Base-by-base conservation (phyloP, 495 filamentous ascomycete genomes). In the Tuber microsphaerosporum region DNA sequence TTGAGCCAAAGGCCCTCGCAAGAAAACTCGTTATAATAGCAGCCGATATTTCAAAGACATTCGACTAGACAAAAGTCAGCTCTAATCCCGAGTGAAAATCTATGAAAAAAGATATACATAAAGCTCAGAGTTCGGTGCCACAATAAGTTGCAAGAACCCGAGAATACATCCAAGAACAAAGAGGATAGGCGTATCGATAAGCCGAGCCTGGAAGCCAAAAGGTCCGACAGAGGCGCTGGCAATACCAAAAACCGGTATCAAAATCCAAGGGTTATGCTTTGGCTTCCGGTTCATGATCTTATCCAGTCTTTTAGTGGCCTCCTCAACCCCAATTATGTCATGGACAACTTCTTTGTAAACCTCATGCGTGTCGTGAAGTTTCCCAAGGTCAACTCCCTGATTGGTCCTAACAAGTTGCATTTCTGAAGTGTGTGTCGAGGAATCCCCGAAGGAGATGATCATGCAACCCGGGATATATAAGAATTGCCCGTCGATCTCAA, bases 301-400 rank as follows among this genome's bases (percentile, higher is more conserved):
- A 65, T 93, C 87, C 17, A 97, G 85, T 26, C 88, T 86, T 39
- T 86, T 83, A 2, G 89, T 96, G 4, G 93, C 95, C 80, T 97
- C 92, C 73, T 95, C 92, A 44, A 94, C 91, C 34, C 91, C 90
- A 68, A 96, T 91, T 37, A 91, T 86, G 83, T 97, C 94, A 82
- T 97, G 94, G 26, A 97, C 89, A 26, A 97, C 93, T 76, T 93
- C 90, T 84, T 98, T 97, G 86, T 97, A 98, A 71, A 97, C 90
- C 70, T 93, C 88, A 82, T 97, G 94, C 14, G 91, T 89, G 78
- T 97, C 94, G 17, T 91, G 88, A 42, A 98, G 86, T 75, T 91
- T 92, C 12, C 93, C 92, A 16, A 98, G 86, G 83, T 98, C 92
- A 68, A 97, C 88, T 0, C 92, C 94, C 82, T 94, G 92, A 3